Evolutionary conservation across 129 eudicot species (phyloP).

Genomic region (Artemisia argyi): DNA sequence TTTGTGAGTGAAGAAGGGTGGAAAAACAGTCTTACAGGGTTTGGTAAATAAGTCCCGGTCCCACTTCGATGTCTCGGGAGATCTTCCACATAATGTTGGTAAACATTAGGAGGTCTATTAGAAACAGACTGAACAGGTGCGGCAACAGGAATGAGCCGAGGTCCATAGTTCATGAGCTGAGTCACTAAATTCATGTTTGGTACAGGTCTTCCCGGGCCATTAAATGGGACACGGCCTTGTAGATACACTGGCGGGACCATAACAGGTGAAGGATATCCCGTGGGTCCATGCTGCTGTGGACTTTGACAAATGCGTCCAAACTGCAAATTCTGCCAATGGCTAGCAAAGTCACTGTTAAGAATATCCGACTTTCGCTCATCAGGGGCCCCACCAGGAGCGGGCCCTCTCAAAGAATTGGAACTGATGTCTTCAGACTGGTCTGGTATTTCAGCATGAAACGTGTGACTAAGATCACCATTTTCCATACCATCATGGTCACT

Average conservation of each 20-base stretch:
- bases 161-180: slow-evolving; percentile 77
- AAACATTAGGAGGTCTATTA: slow-evolving; percentile 59
- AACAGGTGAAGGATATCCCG: slow-evolving; percentile 62
- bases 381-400: slow-evolving; percentile 34
- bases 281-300: slow-evolving; percentile 51
- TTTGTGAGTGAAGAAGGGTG: background rate
- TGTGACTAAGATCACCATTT: slow-evolving; percentile 46
- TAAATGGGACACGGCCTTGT: slow-evolving; percentile 87
- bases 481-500: slow-evolving; percentile 49
- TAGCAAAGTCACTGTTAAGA: slow-evolving; percentile 78
- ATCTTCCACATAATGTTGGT: slow-evolving; percentile 70
- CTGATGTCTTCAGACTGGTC: slow-evolving; percentile 43
- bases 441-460: slow-evolving; percentile 32
- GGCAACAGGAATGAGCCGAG: slow-evolving; percentile 63
- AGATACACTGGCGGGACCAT: slow-evolving; percentile 77
- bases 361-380: slow-evolving; percentile 62
- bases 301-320: slow-evolving; percentile 79
- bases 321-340: slow-evolving; percentile 93
- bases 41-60: slow-evolving; percentile 93
- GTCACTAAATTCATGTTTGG: slow-evolving; percentile 56
- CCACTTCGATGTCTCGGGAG: slow-evolving; percentile 89
- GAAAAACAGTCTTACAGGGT: slow-evolving; percentile 55
- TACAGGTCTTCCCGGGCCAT: slow-evolving; percentile 81
- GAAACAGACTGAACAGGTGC: slow-evolving; percentile 64
- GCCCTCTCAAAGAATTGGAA: slow-evolving; percentile 27